Base-by-base conservation (phyloP, 2,329 filamentous ascomycete genomes). In the Alternaria sp. region DNA sequence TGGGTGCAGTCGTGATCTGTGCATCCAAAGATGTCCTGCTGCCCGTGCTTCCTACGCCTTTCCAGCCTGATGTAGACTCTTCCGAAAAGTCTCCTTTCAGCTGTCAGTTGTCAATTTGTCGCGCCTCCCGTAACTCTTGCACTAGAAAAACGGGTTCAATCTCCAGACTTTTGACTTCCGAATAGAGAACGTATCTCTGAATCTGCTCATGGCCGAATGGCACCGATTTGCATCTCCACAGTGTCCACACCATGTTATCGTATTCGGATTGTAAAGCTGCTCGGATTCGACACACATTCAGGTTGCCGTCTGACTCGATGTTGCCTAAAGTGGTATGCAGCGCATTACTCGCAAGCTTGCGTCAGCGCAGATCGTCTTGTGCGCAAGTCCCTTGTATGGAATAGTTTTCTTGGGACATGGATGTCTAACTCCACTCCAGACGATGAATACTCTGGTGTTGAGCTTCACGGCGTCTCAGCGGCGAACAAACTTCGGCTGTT, bases 41-140 rank as follows among this genome's bases (percentile, higher is more conserved):
- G 40, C 29, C 51, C 29, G 50, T 49, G 51, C 36, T 26, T 13
- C 29, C 11, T 50, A n/a, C 45, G 31, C 29, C 28, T 24, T 24
- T 24, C 31, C 44, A 48, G 29, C 28, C 49, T 51, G 10, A 42
- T 40, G 49, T 37, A 33, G 37, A 7, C 21, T 34, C 29, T 29
- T 24, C 36, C 49, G 23, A 23, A 23, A 23, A 41, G 49, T 31
- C 17, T 29, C 49, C 26, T 8, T 26, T 36, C 49, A 51, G 37
- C 28, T 40, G 42, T 54, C 55, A 34, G 41, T 57, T 58, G 51
- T 58, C 51, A 54, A 34, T 21, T 50, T 17, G 48, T 46, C 54
- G 24, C 21, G 34, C 23, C 17, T 39, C 44, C 34, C 36, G 31
- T 51, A 50, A 34, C 24, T n/a, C 21, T 36, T 41, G 41, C 54